A percentile compares a stretch with the other conserved stretches of the same genome.
Conservation (phyloP, 2,329 filamentous ascomycete species). For the Venturia nashicola region DNA sequence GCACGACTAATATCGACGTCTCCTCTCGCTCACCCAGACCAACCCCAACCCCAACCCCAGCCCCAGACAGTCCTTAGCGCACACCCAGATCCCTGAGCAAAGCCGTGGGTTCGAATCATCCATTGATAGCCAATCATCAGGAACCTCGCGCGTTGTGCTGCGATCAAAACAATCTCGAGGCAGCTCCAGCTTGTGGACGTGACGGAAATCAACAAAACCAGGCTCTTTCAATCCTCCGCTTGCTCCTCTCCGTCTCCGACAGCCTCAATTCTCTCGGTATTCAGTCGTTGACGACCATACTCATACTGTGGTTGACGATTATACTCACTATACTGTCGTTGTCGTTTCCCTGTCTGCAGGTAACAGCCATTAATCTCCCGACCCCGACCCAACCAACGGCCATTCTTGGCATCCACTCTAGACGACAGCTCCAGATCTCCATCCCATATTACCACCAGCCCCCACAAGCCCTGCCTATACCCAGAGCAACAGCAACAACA, state of each 20-base stretch:
- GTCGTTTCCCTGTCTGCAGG: background rate
- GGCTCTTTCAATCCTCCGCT: background rate
- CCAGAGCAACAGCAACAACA: constrained; percentile 1
- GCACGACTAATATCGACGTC: background rate
- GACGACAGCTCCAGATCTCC: background rate
- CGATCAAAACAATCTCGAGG: background rate
- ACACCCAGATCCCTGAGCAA: background rate
- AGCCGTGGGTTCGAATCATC: background rate
- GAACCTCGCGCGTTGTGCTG: background rate
- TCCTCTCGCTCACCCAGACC: too few relatives aligned
- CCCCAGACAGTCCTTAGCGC: background rate
- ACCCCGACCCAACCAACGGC: background rate
- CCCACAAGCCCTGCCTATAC: background rate
- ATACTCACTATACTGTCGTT: background rate
- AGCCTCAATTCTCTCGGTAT: background rate
- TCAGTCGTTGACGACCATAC: too few relatives aligned
- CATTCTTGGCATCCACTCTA: background rate
- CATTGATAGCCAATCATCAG: background rate
- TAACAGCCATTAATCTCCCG: background rate
- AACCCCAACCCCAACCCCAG: too few relatives aligned
- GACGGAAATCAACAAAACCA: background rate
- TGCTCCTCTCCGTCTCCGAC: background rate
- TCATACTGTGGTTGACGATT: too few relatives aligned
- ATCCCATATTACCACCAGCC: background rate
- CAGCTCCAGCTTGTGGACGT: background rate